Evolutionary conservation across 2,329 filamentous ascomycete genomes (phyloP).

Genomic region (Scedosporium boydii): DNA sequence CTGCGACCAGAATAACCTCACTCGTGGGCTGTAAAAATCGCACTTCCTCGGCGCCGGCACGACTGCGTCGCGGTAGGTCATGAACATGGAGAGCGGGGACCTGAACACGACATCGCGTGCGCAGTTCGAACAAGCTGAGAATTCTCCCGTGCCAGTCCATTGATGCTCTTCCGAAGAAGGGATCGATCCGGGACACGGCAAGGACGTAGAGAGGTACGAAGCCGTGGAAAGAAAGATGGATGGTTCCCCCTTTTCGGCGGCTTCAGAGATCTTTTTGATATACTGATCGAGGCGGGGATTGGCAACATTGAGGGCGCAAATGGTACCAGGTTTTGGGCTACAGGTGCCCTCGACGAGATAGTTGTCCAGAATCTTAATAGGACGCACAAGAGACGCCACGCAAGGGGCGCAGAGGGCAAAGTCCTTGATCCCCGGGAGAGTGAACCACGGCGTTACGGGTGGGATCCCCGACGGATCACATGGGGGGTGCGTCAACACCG

Average conservation of each 20-base stretch:
- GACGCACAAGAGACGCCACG: constrained; percentile 1
- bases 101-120: constrained; percentile 3
- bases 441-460: not conserved
- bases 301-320: constrained; percentile 5
- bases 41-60: not conserved
- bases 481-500: not conserved
- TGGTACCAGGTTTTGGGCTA: not conserved
- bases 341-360: not conserved
- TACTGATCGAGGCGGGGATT: constrained; percentile 5
- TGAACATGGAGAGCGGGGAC: constrained; percentile 4
- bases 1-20: constrained; percentile 5
- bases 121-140: constrained; percentile 5
- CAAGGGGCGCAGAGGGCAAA: constrained; percentile 4
- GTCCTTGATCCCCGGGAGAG: constrained; percentile 1
- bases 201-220: constrained; percentile 2
- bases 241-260: constrained; percentile 4
- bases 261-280: constrained; percentile 6
- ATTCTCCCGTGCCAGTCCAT: constrained; percentile 5
- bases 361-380: constrained; percentile 2
- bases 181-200: not conserved
- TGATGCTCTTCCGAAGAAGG: not conserved
- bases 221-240: constrained; percentile 5
- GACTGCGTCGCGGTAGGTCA: constrained; percentile 4
- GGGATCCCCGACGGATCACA: not conserved
- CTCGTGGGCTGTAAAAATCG: constrained; percentile 3